Evolutionary conservation across 768 basidiomycete species (phyloP).

Genomic region (Ramaria rubella): DNA sequence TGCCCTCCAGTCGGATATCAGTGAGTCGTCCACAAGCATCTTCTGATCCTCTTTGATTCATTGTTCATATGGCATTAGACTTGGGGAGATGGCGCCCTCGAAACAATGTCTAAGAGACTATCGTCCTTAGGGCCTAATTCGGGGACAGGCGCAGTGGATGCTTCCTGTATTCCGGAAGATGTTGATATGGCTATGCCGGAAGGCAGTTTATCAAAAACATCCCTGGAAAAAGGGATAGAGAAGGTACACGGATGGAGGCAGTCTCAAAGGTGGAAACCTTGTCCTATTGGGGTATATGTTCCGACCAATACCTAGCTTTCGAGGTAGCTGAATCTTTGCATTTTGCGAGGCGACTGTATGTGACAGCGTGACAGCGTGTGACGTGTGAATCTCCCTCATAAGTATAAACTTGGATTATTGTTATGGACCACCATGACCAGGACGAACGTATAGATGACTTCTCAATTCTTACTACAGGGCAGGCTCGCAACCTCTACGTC

Average conservation of each 20-base stretch:
- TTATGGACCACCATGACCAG: too few species aligned
- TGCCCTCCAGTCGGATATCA: background rate
- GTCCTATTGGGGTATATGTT: conserved; percentile 58
- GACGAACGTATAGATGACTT: too few species aligned
- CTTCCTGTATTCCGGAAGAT: conserved; percentile 16
- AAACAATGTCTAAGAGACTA: conserved; percentile 51
- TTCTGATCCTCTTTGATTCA: background rate
- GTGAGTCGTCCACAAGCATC: background rate
- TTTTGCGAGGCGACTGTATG: too few species aligned
- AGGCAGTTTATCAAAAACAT: background rate
- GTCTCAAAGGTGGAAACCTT: conserved; percentile 52
- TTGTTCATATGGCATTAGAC: conserved; percentile 25
- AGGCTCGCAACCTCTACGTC: too few species aligned
- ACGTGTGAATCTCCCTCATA: too few species aligned
- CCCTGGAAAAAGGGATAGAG: background rate
- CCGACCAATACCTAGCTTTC: background rate
- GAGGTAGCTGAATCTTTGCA: too few species aligned
- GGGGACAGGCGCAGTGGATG: background rate
- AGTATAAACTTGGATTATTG: too few species aligned
- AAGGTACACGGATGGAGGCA: conserved; percentile 45
- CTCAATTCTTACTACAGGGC: too few species aligned
- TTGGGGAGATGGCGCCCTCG: conserved; percentile 47
- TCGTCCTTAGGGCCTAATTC: conserved; percentile 21
- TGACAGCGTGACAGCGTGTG: too few species aligned
- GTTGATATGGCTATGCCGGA: conserved; percentile 9